phyloP scores from a whole-genome alignment of 257 asterid genomes.

The Solanum bulbocastanum region DNA sequence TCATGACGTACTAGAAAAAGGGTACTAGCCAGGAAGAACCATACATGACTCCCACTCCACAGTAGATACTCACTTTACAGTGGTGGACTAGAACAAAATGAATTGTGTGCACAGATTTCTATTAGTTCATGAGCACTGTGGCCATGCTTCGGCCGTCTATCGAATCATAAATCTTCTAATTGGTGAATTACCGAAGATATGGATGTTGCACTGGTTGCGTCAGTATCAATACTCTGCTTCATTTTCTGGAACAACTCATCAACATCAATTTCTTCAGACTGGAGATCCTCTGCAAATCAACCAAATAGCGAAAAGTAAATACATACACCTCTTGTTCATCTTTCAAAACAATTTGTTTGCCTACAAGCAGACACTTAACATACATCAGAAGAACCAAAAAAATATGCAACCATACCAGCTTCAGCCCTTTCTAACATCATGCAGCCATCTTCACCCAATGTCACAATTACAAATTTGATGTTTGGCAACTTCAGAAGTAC shows the following conservation, averaged over 20 bases:
- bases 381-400: background rate
- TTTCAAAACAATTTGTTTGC: background rate
- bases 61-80: background rate
- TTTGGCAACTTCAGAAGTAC: conserved; percentile 69
- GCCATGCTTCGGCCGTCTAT: background rate
- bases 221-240: conserved; percentile 43
- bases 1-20: background rate
- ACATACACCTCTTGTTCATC: background rate
- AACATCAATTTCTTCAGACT: conserved; percentile 56
- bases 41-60: background rate
- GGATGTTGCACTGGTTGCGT: conserved; percentile 40
- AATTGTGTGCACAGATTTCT: background rate
- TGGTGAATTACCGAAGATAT: conserved; percentile 53
- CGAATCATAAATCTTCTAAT: background rate
- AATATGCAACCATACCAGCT: conserved; percentile 13
- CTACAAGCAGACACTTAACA: background rate
- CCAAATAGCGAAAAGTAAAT: background rate
- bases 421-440: conserved; percentile 43
- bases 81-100: background rate
- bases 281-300: conserved; percentile 34
- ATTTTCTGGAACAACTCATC: conserved; percentile 44
- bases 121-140: background rate
- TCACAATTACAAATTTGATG: conserved; percentile 38
- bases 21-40: background rate
- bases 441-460: conserved; percentile 52